Evolutionary conservation across 2,329 filamentous ascomycete genomes (phyloP).

Genomic region (Rutstroemia sp.): DNA sequence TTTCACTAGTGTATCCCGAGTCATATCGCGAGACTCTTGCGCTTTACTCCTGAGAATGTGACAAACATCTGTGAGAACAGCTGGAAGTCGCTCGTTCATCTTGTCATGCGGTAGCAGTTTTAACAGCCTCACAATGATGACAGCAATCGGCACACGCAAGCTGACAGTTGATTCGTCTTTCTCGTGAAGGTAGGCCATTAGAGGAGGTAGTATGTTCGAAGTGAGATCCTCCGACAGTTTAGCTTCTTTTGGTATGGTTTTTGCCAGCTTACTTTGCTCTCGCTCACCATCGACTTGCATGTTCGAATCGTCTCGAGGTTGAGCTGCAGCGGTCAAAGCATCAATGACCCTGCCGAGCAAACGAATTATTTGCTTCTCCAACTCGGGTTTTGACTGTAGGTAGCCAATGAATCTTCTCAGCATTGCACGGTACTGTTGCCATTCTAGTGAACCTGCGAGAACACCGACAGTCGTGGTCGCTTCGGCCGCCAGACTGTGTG

Average conservation of each 20-base stretch:
- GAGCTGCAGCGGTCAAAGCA: constrained; percentile 53
- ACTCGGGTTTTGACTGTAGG: constrained; percentile 69
- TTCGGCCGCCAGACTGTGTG: constrained; percentile 80
- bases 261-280: constrained; percentile 42
- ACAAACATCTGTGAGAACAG: constrained; percentile 84
- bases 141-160: constrained; percentile 80
- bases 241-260: constrained; percentile 56
- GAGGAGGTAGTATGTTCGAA: constrained; percentile 66
- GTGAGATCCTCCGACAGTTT: constrained; percentile 68
- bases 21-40: constrained; percentile 84
- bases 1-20: constrained; percentile 77
- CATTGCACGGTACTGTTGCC: constrained; percentile 82
- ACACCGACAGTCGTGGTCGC: constrained; percentile 73
- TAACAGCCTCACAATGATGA: constrained; percentile 82
- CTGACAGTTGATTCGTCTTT: constrained; percentile 95
- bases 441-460: constrained; percentile 71
- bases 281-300: constrained; percentile 28
- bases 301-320: constrained; percentile 25
- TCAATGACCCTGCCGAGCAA: constrained; percentile 78
- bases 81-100: constrained; percentile 67
- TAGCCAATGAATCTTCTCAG: constrained; percentile 80
- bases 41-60: constrained; percentile 86
- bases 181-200: constrained; percentile 81
- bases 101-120: constrained; percentile 68
- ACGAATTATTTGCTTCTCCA: constrained; percentile 78